These are phyloP conservation scores for Alternaria arborescens DNA, from an alignment of 2,329 filamentous ascomycete genomes.

Conservation along the genomic window DNA sequence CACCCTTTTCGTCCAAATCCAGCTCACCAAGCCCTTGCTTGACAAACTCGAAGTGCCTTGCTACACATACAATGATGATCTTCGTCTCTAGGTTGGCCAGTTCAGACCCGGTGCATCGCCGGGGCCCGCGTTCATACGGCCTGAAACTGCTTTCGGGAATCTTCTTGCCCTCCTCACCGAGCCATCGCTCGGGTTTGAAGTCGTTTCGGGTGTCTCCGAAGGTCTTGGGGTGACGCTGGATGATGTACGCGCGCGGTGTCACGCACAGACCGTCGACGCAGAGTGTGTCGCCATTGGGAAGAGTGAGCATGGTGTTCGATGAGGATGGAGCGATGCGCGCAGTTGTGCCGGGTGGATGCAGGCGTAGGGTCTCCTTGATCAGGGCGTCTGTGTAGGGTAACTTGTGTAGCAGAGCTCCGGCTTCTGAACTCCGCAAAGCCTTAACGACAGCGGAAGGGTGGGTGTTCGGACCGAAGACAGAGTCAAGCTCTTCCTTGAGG, in stretches of 20 bases:
- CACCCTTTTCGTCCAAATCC: conserved; percentile 12
- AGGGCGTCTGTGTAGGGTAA: conserved; percentile 56
- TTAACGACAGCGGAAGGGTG: neutral
- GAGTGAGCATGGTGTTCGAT: conserved; percentile 19
- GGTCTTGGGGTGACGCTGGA: conserved; percentile 25
- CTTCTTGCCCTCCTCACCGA: conserved; percentile 19
- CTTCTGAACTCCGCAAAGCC: neutral
- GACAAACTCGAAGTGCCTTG: conserved; percentile 58
- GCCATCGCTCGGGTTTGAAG: conserved; percentile 33
- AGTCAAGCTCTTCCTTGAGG: neutral
- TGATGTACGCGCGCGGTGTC: conserved; percentile 23
- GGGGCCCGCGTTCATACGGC: conserved; percentile 62
- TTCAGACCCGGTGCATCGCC: conserved; percentile 65
- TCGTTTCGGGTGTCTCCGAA: conserved; percentile 29
- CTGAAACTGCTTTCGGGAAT: conserved; percentile 59
- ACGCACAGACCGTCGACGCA: conserved; percentile 22
- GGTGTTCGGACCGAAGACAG: neutral
- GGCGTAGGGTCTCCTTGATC: conserved; percentile 55
- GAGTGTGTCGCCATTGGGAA: conserved; percentile 19
- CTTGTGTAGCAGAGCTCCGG: conserved; percentile 13
- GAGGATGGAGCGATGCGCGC: conserved; percentile 22
- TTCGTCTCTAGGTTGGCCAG: conserved; percentile 61
- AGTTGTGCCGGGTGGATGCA: conserved; percentile 48
- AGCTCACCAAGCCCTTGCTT: conserved; percentile 36
- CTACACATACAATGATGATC: conserved; percentile 59